Conservation (phyloP, 495 filamentous ascomycete species). For the Talaromyces proteolyticus region DNA sequence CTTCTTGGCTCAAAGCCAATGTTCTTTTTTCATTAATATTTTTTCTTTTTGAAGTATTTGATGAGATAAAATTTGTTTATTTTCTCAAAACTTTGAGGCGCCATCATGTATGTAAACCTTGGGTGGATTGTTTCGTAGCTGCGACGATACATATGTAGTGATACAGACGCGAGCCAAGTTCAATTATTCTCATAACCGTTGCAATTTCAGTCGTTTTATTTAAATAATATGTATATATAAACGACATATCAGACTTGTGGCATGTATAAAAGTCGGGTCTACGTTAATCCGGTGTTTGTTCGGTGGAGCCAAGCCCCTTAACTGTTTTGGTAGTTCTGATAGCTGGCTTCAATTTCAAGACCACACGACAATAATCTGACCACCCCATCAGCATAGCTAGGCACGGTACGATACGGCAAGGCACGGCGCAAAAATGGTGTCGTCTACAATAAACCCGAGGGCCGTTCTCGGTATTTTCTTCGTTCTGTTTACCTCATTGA, state of each 20-base stretch:
- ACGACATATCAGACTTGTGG: background rate
- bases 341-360: constrained; percentile 5
- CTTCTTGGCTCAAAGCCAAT: constrained; percentile 13
- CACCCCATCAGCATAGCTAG: background rate
- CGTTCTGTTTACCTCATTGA: constrained; percentile 29
- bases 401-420: too few relatives aligned
- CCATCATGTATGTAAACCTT: background rate
- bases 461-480: constrained; percentile 30
- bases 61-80: background rate
- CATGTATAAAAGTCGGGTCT: background rate
- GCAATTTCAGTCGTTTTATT: background rate
- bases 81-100: background rate
- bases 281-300: background rate
- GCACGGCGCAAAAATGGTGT: too few relatives aligned
- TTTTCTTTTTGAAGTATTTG: background rate
- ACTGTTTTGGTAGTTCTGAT: background rate
- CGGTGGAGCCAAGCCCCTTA: constrained; percentile 1
- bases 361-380: background rate
- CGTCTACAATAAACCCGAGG: constrained; percentile 27
- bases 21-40: constrained; percentile 1
- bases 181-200: background rate
- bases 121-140: background rate
- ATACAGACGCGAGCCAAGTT: background rate
- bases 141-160: background rate
- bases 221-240: too few relatives aligned